Conservation (phyloP, 2,329 filamentous ascomycete genomes). For the Colletotrichum sublineola region DNA sequence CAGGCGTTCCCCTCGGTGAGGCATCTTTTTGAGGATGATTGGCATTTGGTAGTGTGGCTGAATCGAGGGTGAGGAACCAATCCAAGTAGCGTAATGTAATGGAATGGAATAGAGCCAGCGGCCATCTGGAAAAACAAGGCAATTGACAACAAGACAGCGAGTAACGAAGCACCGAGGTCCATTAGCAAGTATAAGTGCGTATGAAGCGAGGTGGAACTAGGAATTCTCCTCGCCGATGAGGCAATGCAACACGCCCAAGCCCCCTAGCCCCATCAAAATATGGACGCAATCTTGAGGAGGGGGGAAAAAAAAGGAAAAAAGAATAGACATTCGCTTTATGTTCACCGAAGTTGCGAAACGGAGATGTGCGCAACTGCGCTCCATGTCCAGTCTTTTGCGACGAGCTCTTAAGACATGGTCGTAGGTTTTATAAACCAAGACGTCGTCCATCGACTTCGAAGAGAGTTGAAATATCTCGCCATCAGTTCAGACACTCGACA, state of each 20-base stretch:
- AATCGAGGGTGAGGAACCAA: not conserved
- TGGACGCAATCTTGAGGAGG: not conserved
- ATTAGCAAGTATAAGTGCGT: not conserved
- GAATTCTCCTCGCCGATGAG: not conserved
- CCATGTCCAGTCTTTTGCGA: not conserved
- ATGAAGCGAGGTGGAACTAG: not conserved
- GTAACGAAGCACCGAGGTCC: not conserved
- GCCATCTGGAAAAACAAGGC: not conserved
- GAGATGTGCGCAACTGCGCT: constrained; percentile 10
- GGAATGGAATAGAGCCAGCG: not conserved
- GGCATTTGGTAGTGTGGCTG: not conserved
- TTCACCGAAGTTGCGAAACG: not conserved
- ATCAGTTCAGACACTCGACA: not conserved
- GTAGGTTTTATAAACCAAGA: not conserved
- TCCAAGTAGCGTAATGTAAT: not conserved
- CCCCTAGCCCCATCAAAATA: not conserved
- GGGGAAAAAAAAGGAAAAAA: not conserved
- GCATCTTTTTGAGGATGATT: not conserved
- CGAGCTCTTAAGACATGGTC: not conserved
- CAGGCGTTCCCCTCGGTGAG: not conserved
- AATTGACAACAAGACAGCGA: not conserved
- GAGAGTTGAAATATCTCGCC: not conserved
- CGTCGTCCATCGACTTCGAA: not conserved
- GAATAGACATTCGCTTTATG: not conserved
- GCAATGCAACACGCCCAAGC: not conserved